Evolutionary conservation across 2,329 filamentous ascomycete species (phyloP), one percentile per base, ranked within the genome.

Genomic region (Fusarium chaquense): DNA sequence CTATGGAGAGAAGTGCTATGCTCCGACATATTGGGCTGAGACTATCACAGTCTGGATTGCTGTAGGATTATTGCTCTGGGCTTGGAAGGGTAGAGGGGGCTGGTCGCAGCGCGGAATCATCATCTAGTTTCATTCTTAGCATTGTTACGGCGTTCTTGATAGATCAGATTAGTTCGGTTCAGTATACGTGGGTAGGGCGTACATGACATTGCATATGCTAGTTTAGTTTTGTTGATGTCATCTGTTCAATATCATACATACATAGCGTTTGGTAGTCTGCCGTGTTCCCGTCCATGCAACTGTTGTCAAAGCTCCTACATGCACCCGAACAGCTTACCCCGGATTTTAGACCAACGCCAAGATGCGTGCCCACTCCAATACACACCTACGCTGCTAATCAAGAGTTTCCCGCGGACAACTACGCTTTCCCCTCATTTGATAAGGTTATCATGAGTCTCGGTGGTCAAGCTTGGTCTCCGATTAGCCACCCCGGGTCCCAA

Each of bases 1-100:
- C 77, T 93, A 93, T 77, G 96, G 96, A 2, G 88, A 84, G 75
- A 81, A 85, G 54, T 99, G 96, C 81, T 98, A 97, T 81, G 89
- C 90, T 13, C 76, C 84, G 0, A 93, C 92, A 0, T 97, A 95
- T 71, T 97, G 94, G 94, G 92, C 91, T 1, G 93, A 97, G 86
- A 90, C 91, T 0, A 81, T 87, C 1, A 94, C 91, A 67, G 91
- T 97, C 0, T 94, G 91, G 90, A 71, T 93, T 38, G 94, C 93
- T 0, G 90, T 92, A 74, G 84, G 82, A 5, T 80, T 93, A 72
- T 91, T 95, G 81, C 69, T 90, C 18, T 91, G 88, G 85, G 94
- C 94, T 9, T 98, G 94, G 94, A 91, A 91, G 78, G 92, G 92
- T 3, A 87, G 81, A 58, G 85, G 86, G 24, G 92, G 93, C 0